These are phyloP conservation scores for Aegilops sharonensis DNA, from an alignment of 176 grass and related monocot genomes.

Conservation along the genomic window DNA sequence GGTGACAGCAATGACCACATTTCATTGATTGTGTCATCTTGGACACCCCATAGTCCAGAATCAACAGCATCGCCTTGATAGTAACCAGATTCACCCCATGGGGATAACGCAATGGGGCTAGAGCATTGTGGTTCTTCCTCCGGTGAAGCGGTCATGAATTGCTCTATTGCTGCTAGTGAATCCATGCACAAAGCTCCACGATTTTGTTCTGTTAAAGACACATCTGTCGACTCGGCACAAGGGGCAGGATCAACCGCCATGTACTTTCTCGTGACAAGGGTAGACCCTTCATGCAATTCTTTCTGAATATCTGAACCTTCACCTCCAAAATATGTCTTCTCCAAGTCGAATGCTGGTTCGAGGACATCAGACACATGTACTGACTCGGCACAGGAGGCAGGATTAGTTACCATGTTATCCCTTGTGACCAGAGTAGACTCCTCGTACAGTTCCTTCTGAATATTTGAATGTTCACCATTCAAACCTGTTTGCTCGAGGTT, in stretches of 20 bases:
- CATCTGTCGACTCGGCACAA: slow-evolving; percentile 24
- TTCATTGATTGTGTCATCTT: slow-evolving; percentile 37
- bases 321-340: slow-evolving; percentile 25
- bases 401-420: not conserved
- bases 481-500: not conserved
- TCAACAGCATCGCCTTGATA: slow-evolving; percentile 42
- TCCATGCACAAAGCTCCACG: slow-evolving; percentile 37
- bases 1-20: slow-evolving; percentile 59
- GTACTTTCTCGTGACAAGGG: slow-evolving; percentile 17
- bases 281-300: slow-evolving; percentile 31
- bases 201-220: slow-evolving; percentile 45
- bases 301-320: slow-evolving; percentile 23
- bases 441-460: not conserved
- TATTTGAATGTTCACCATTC: not conserved
- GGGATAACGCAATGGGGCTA: slow-evolving; percentile 47
- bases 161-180: slow-evolving; percentile 27
- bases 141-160: slow-evolving; percentile 17
- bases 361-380: slow-evolving; percentile 3
- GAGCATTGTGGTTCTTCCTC: slow-evolving; percentile 51
- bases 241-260: slow-evolving; percentile 27
- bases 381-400: not conserved
- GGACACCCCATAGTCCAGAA: slow-evolving; percentile 47
- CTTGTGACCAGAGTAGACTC: slow-evolving; percentile 2
- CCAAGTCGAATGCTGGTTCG: not conserved
- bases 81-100: slow-evolving; percentile 51